A percentile compares a stretch with the other conserved stretches of the same genome.
Conservation (phyloP, 2,329 filamentous ascomycete species). For the Aspergillus pseudonomiae region DNA sequence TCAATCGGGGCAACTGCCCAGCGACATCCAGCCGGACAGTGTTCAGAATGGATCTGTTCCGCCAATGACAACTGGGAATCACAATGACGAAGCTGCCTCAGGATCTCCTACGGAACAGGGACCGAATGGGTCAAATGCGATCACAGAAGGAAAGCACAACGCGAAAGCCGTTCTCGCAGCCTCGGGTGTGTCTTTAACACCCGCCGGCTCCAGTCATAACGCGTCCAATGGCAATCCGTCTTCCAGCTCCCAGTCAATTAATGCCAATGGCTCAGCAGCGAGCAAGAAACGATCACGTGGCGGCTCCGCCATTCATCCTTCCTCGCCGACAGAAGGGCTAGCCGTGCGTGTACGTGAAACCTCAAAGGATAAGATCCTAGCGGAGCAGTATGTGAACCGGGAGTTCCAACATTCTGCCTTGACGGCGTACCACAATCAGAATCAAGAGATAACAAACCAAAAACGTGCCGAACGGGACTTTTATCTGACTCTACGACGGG, state of each 20-base stretch:
- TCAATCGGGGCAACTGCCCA: constrained; percentile 27
- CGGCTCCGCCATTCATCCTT: constrained; percentile 56
- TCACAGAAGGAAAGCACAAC: constrained; percentile 63
- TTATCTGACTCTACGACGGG: constrained; percentile 67
- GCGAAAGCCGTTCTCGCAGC: constrained; percentile 62
- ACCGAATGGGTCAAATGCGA: constrained; percentile 45
- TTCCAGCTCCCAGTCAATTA: constrained; percentile 34
- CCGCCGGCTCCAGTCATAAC: constrained; percentile 33
- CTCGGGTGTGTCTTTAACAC: constrained; percentile 41
- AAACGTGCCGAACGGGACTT: constrained; percentile 71
- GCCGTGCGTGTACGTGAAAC: constrained; percentile 45
- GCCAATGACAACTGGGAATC: constrained; percentile 23
- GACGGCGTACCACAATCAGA: constrained; percentile 54
- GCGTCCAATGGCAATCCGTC: constrained; percentile 32
- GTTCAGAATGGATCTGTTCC: constrained; percentile 30
- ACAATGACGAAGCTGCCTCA: constrained; percentile 24
- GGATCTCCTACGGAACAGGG: constrained; percentile 28
- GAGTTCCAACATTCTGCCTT: constrained; percentile 64
- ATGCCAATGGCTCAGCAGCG: constrained; percentile 53
- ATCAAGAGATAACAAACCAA: constrained; percentile 61
- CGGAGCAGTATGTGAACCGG: constrained; percentile 67
- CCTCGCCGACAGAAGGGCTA: constrained; percentile 31
- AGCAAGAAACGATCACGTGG: constrained; percentile 64
- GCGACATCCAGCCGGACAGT: constrained; percentile 27
- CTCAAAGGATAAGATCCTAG: constrained; percentile 52